These are phyloP conservation scores for Zizania palustris DNA, from an alignment of 202 grass and related monocot species.

Conservation along the genomic window DNA sequence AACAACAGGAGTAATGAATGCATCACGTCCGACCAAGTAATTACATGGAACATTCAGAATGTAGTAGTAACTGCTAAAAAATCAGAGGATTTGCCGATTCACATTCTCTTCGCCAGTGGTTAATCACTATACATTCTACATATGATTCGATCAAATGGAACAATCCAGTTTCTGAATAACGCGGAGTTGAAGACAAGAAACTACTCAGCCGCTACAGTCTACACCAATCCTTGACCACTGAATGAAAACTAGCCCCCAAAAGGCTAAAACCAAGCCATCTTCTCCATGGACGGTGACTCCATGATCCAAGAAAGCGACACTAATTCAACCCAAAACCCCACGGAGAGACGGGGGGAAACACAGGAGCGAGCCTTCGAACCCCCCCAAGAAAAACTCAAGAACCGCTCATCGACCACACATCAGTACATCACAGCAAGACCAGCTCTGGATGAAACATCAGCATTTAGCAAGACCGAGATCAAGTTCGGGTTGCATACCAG, in stretches of 20 bases:
- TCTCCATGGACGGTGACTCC: neutral
- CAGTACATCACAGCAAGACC: no score
- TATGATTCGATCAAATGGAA: slow-evolving; percentile 5
- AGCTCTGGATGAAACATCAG: neutral
- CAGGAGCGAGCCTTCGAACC: neutral
- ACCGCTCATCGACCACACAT: neutral
- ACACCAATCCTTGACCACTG: slow-evolving; percentile 16
- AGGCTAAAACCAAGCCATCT: neutral
- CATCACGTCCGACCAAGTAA: slow-evolving; percentile 1
- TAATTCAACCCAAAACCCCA: neutral
- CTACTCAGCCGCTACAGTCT: neutral
- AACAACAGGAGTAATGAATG: neutral
- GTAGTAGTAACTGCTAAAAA: no score
- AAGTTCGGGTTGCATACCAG: slow-evolving; percentile 23
- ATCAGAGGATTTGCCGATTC: slow-evolving; percentile 20
- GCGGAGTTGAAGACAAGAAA: neutral
- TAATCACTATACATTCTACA: neutral
- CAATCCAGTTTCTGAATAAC: neutral
- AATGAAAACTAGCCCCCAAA: neutral
- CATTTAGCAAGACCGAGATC: neutral
- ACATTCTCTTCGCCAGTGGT: neutral
- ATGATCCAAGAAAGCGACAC: slow-evolving; percentile 4
- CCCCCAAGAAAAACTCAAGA: slow-evolving; percentile 17
- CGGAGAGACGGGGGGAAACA: neutral
- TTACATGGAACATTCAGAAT: neutral